These are phyloP conservation scores for Polyplosphaeria fusca DNA, from an alignment of 495 filamentous ascomycete genomes.

Conservation along the genomic window DNA sequence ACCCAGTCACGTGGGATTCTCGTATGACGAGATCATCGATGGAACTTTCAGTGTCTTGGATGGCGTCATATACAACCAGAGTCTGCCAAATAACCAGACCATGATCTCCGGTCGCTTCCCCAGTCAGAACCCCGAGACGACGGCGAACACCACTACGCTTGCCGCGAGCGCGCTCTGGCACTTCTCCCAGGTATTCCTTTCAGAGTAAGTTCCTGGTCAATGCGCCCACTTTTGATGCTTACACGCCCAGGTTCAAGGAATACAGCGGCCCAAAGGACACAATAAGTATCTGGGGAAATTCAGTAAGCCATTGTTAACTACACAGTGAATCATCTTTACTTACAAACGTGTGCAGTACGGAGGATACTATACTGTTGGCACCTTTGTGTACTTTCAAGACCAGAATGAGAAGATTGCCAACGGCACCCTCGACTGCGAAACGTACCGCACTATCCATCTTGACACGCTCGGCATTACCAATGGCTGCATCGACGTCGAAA, in stretches of 20 bases:
- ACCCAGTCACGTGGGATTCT: constrained; percentile 4
- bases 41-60: constrained; percentile 39
- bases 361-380: neutral
- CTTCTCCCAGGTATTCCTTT: constrained; percentile 1
- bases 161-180: constrained; percentile 1
- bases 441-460: neutral
- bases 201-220: neutral
- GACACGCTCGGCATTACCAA: constrained; percentile 11
- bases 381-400: constrained; percentile 52
- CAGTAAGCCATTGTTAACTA: too few species aligned
- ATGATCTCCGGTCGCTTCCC: constrained; percentile 38
- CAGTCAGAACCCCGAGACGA: constrained; percentile 3
- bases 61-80: neutral
- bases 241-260: neutral
- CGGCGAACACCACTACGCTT: neutral
- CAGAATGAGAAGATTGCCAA: constrained; percentile 54
- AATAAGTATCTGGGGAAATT: constrained; percentile 1
- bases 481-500: constrained; percentile 1
- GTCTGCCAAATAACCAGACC: neutral
- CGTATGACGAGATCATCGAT: constrained; percentile 45
- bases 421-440: constrained; percentile 11
- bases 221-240: neutral
- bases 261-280: neutral
- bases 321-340: too few species aligned
- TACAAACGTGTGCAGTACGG: neutral